These are phyloP conservation scores for Grosmannia clavigera DNA, from an alignment of 2,329 filamentous ascomycete genomes.

Conservation along the genomic window DNA sequence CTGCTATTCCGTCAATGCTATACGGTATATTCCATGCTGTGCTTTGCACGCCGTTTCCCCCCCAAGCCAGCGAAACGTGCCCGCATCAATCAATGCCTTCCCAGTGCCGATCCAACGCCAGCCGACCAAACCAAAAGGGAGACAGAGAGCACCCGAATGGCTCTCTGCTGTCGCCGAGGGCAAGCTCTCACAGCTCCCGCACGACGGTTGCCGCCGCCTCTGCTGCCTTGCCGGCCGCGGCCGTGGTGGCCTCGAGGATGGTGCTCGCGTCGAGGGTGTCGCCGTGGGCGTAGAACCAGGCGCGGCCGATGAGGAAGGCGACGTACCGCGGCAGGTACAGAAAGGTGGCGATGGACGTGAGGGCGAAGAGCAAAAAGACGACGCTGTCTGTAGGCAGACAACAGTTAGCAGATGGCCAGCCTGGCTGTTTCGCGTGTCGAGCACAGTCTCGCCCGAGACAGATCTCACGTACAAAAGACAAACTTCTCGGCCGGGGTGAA, in stretches of 20 bases:
- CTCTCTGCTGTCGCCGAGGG: too few relatives aligned
- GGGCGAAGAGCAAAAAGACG: constrained; percentile 77
- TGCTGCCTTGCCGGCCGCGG: constrained; percentile 24
- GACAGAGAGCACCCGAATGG: background rate
- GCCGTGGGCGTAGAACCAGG: constrained; percentile 91
- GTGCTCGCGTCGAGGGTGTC: constrained; percentile 36
- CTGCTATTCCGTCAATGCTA: too few relatives aligned
- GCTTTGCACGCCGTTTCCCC: too few relatives aligned
- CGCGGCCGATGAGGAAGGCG: constrained; percentile 65
- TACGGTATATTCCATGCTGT: too few relatives aligned
- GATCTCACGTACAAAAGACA: constrained; percentile 67
- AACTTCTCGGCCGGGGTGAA: constrained; percentile 93
- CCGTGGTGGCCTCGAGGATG: constrained; percentile 26
- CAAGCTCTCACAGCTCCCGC: constrained; percentile 23
- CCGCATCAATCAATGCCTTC: background rate
- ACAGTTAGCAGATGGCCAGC: too few relatives aligned
- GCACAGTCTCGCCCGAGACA: too few relatives aligned
- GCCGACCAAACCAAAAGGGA: background rate
- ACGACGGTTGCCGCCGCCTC: constrained; percentile 16
- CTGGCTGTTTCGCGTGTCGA: too few relatives aligned
- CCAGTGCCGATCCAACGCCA: background rate
- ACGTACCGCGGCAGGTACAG: constrained; percentile 93
- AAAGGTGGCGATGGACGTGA: constrained; percentile 74
- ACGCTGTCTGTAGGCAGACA: constrained; percentile 55
- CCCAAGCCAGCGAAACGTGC: too few relatives aligned